Evolutionary conservation across 768 basidiomycete genomes (phyloP).

Genomic region (Obba rivulosa): DNA sequence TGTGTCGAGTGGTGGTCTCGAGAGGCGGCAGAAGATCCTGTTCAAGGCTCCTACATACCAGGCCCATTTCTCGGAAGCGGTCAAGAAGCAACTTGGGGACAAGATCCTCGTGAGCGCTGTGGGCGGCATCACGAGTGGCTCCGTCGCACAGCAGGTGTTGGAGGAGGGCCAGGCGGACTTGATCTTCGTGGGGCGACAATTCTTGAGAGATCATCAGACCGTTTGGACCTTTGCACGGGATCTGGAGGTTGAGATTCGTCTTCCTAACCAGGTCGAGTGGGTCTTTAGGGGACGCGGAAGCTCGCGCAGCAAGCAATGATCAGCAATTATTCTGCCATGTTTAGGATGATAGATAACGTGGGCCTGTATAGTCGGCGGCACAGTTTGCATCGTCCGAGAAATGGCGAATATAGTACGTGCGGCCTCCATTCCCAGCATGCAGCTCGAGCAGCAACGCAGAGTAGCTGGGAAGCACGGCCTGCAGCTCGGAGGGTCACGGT

Average conservation of each 20-base stretch:
- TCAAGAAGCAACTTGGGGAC: slow-evolving; percentile 40
- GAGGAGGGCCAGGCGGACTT: slow-evolving; percentile 55
- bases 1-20: slow-evolving; percentile 61
- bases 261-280: slow-evolving; percentile 49
- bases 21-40: slow-evolving; percentile 38
- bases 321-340: too few species aligned
- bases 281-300: slow-evolving; percentile 23
- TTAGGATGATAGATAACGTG: too few species aligned
- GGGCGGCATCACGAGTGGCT: slow-evolving; percentile 51
- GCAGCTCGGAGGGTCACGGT: too few species aligned
- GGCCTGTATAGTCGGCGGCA: too few species aligned
- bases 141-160: slow-evolving; percentile 53
- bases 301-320: too few species aligned
- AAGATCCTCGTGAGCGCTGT: slow-evolving; percentile 44
- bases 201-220: slow-evolving; percentile 50
- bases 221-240: slow-evolving; percentile 45
- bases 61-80: slow-evolving; percentile 28
- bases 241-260: slow-evolving; percentile 39
- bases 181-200: slow-evolving; percentile 26
- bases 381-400: too few species aligned
- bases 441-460: too few species aligned
- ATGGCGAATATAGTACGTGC: too few species aligned
- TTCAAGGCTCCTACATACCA: slow-evolving; percentile 20
- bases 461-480: too few species aligned
- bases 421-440: too few species aligned